Evolutionary conservation across 2,329 filamentous ascomycete species (phyloP).

Genomic region (Allantophomopsis cytisporea): DNA sequence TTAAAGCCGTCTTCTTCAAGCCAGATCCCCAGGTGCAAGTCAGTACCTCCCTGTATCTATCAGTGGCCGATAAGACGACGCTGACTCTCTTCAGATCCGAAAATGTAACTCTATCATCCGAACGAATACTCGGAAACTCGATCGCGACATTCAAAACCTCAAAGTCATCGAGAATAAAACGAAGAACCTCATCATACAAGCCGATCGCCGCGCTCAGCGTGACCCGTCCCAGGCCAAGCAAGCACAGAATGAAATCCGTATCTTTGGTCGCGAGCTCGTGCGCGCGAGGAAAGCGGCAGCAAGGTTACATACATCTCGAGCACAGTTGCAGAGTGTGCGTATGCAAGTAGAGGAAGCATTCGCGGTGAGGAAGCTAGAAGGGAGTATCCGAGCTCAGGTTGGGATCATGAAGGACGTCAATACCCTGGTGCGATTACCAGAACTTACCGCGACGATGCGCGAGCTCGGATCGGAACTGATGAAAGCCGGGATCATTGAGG

Average conservation of each 20-base stretch:
- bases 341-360: conserved; percentile 99
- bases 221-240: conserved; percentile 70
- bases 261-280: conserved; percentile 80
- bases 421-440: conserved; percentile 66
- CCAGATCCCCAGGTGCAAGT: conserved; percentile 92
- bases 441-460: conserved; percentile 79
- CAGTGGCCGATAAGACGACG: conserved; percentile 1
- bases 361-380: conserved; percentile 89
- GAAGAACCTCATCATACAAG: conserved; percentile 70
- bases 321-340: conserved; percentile 81
- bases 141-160: conserved; percentile 75
- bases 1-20: conserved; percentile 78
- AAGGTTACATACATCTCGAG: conserved; percentile 74
- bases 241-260: conserved; percentile 69
- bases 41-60: conserved; percentile 13
- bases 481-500: conserved; percentile 93
- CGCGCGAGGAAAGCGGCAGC: conserved; percentile 62
- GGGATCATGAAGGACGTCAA: conserved; percentile 98
- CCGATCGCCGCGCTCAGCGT: conserved; percentile 67
- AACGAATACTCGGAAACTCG: conserved; percentile 81
- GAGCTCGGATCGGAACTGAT: conserved; percentile 79
- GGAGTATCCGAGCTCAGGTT: conserved; percentile 72
- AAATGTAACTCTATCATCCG: conserved; percentile 92
- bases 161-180: conserved; percentile 74
- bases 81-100: conserved; percentile 48